A percentile compares a stretch with the other conserved stretches of the same genome.
These are phyloP conservation scores for Ophiostoma ips DNA, from an alignment of 2,329 filamentous ascomycete genomes.

Conservation along the genomic window DNA sequence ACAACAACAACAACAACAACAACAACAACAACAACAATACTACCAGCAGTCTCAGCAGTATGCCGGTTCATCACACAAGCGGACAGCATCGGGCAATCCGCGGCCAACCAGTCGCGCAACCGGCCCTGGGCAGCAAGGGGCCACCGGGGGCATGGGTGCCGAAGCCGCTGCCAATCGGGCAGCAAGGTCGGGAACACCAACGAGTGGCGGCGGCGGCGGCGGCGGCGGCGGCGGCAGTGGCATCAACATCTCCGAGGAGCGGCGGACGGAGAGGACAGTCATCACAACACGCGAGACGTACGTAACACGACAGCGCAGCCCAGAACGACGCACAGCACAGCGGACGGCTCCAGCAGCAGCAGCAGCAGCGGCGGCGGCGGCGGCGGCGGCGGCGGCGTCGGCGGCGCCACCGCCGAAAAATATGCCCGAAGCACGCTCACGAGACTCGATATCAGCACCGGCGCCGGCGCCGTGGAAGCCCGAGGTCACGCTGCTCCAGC, in stretches of 20 bases:
- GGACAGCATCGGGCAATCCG: conserved; percentile 42
- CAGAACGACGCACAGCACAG: conserved; percentile 30
- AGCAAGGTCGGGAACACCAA: conserved; percentile 7
- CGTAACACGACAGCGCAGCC: conserved; percentile 44
- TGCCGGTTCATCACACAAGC: conserved; percentile 37
- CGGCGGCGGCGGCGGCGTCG: background rate
- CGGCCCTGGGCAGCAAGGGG: background rate
- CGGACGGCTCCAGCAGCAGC: conserved; percentile 20
- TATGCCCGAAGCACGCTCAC: background rate
- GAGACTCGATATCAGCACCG: conserved; percentile 8
- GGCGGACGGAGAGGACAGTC: conserved; percentile 39
- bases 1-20: background rate
- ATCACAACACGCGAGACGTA: conserved; percentile 49
- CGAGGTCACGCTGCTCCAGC: conserved; percentile 56
- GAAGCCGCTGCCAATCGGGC: background rate
- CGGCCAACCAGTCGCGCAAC: conserved; percentile 33
- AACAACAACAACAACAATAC: conserved; percentile 1
- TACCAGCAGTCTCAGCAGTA: conserved; percentile 11
- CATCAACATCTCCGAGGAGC: conserved; percentile 29
- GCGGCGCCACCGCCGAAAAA: background rate
- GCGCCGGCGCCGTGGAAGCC: conserved; percentile 53
- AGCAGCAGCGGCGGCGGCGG: conserved; percentile 8
- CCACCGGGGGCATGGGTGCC: background rate
- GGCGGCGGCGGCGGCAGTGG: background rate
- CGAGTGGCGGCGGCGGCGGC: background rate